Conservation (phyloP, 1,284 basidiomycete species). For the Cutaneotrichosporon mucoides region DNA sequence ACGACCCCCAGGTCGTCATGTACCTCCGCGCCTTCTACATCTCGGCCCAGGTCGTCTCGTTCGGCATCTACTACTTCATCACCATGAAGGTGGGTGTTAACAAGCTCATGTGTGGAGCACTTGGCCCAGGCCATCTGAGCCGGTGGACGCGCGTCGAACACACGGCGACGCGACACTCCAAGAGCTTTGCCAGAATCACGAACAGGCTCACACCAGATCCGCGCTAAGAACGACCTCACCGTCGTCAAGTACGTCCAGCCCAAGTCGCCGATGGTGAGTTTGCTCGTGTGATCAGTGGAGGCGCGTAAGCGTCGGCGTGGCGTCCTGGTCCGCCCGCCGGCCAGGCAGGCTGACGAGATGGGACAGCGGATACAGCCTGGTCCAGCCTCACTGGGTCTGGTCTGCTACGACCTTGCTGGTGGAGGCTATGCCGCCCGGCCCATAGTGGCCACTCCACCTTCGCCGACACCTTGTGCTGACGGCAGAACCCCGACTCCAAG, state of each 20-base stretch:
- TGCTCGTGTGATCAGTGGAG: background rate
- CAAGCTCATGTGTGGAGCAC: background rate
- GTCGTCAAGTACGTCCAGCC: conserved; percentile 25
- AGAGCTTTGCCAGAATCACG: too few relatives aligned
- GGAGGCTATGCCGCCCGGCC: too few relatives aligned
- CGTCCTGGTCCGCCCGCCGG: background rate
- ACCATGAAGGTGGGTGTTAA: conserved; percentile 13
- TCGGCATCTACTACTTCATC: conserved; percentile 21
- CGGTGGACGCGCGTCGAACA: too few relatives aligned
- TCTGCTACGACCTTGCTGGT: too few relatives aligned
- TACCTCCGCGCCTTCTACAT: conserved; percentile 20
- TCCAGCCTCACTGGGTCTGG: background rate
- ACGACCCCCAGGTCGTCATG: conserved; percentile 17
- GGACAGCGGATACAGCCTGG: too few relatives aligned
- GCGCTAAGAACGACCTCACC: conserved; percentile 22
- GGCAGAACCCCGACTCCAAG: conserved; percentile 21
- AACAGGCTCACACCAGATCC: conserved; percentile 15
- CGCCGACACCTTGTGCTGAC: background rate
- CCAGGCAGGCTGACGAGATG: too few relatives aligned
- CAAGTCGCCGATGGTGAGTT: conserved; percentile 21
- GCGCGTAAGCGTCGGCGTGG: background rate
- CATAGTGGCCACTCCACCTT: too few relatives aligned
- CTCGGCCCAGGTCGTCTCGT: conserved; percentile 15
- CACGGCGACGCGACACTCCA: too few relatives aligned
- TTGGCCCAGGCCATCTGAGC: background rate